Base-by-base conservation (phyloP, 1,139 yeast species). In the Saccharomyces hybrid region DNA sequence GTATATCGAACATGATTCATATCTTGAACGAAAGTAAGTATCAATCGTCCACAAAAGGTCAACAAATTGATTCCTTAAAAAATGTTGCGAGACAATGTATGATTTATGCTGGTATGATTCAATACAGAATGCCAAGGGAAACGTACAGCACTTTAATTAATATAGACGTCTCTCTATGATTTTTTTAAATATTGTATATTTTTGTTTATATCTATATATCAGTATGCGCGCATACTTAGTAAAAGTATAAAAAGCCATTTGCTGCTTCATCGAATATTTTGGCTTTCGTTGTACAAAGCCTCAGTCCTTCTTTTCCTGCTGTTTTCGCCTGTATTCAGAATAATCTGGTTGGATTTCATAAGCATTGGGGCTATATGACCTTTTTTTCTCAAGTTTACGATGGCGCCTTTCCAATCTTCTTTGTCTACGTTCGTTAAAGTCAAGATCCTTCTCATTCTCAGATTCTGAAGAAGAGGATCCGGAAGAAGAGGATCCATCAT, bases 71-170 rank as follows among this genome's bases (percentile, higher is more conserved):
- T 48, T 79, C 79, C 29, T 75, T 89, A 68, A 83, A 81, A 62
- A 76, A 74, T 50, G 78, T 87, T 58, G 91, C 96, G 4, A 85
- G 83, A 67, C 89, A 89, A 68, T 86, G 96, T 70, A 89, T 91
- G 89, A 82, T 91, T 2, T 95, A 86, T 69, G 96, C 98, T 11
- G 98, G 98, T 54, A 86, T 93, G 85, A 87, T 93, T 46, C 96
- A 90, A 71, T 91, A 88, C 71, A 84, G 88, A 67, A 89, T 93
- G 96, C 96, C 98, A 4, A 79, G 95, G 58, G 97, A 91, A 65
- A 84, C 90, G 0, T 90, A 88, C 68, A 81, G 89, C 62, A 78
- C 82, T 52, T 74, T 90, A 65, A 85, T 89, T 48, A 81, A 80
- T 59, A 74, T 90, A 57, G 96, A 89, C 67, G 79, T 85, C 23